Conservation (phyloP, 2,329 filamentous ascomycete genomes). For the Hymenoscyphus scutula region DNA sequence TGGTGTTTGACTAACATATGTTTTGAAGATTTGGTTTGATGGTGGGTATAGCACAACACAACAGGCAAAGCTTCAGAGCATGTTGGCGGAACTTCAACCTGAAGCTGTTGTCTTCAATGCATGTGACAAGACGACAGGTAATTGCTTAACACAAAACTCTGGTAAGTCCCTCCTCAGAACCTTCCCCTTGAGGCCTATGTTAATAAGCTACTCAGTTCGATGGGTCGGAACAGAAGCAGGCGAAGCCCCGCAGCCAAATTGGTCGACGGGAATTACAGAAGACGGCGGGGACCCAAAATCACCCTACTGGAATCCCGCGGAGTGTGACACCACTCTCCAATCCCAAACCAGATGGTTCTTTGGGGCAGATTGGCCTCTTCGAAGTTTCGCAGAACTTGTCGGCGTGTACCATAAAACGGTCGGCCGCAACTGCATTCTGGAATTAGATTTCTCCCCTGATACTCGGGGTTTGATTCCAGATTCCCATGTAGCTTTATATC, state of each 20-base stretch:
- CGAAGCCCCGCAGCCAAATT: constrained; percentile 29
- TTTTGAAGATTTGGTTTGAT: constrained; percentile 31
- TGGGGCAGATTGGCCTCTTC: constrained; percentile 25
- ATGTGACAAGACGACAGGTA: constrained; percentile 26
- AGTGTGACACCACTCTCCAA: constrained; percentile 32
- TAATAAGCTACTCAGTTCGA: constrained; percentile 17
- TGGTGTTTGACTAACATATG: not conserved
- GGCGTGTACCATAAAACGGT: constrained; percentile 31
- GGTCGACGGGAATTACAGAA: constrained; percentile 26
- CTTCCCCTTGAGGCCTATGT: not conserved
- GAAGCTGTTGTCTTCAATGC: constrained; percentile 30
- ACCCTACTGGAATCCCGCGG: too few relatives aligned
- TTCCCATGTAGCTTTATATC: constrained; percentile 28
- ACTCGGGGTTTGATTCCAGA: constrained; percentile 29
- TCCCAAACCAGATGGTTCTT: constrained; percentile 31
- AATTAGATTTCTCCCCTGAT: constrained; percentile 30
- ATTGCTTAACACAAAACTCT: constrained; percentile 26
- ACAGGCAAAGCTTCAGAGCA: constrained; percentile 22
- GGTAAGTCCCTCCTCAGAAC: constrained; percentile 2
- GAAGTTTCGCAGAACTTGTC: constrained; percentile 27
- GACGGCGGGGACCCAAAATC: constrained; percentile 27
- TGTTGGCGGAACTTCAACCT: constrained; percentile 26
- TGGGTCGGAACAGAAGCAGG: constrained; percentile 31
- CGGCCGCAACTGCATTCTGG: constrained; percentile 31
- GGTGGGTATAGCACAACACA: constrained; percentile 31